Conservation (phyloP, 148 eudicot genomes). For the Bassia scoparia region DNA sequence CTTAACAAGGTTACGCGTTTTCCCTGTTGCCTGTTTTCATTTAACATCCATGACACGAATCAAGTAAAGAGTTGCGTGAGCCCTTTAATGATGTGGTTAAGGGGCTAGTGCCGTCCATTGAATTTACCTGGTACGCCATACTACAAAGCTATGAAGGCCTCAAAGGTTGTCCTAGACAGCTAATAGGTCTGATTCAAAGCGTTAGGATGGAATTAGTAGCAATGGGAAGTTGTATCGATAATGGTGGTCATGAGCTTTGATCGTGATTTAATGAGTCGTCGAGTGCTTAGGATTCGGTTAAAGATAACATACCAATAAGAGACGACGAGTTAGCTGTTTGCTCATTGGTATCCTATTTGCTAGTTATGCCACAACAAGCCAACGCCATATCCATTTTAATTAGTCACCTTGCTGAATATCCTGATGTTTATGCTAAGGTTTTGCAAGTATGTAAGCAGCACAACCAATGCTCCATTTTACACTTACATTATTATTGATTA, state of each 20-base stretch:
- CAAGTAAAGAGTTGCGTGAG: neutral
- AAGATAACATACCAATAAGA: neutral
- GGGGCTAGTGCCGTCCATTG: neutral
- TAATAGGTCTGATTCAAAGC: neutral
- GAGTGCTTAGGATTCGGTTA: neutral
- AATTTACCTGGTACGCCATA: conserved; percentile 14
- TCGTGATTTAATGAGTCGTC: neutral
- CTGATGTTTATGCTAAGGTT: conserved; percentile 9
- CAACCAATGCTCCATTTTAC: no score
- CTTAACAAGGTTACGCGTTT: neutral
- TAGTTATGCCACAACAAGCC: conserved; percentile 6
- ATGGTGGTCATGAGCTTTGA: no score
- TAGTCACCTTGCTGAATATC: conserved; percentile 4
- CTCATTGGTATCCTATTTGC: conserved; percentile 3
- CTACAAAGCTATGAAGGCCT: neutral
- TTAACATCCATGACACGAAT: neutral
- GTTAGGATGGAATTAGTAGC: neutral
- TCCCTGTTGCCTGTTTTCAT: neutral
- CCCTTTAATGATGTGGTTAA: neutral
- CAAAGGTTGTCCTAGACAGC: neutral
- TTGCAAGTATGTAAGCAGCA: conserved; percentile 1
- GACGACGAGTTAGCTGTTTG: neutral
- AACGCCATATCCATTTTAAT: neutral
- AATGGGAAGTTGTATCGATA: neutral
- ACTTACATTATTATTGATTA: no score